Evolutionary conservation across 148 eudicot genomes (phyloP).

Genomic region (Fagopyrum homotropicum): DNA sequence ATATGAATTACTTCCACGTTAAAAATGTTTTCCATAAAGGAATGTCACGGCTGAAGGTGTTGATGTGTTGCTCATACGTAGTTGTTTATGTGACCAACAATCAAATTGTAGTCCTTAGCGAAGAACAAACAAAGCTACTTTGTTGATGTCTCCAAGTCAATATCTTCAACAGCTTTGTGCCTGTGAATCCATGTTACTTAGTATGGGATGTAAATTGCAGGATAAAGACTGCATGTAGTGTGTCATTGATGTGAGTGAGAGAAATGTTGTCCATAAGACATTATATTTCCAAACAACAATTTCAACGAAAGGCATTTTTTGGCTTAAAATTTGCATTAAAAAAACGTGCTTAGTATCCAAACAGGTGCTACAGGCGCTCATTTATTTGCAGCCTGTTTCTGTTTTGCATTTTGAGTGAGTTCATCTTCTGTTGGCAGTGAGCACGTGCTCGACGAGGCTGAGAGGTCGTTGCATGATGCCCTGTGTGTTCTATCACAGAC

Average conservation of each 20-base stretch:
- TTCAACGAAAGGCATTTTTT: no score
- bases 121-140: neutral
- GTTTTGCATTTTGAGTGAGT: neutral
- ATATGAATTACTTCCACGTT: neutral
- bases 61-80: no score
- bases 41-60: neutral
- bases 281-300: no score
- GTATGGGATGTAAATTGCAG: no score
- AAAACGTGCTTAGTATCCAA: no score
- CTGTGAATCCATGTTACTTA: neutral
- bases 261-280: no score
- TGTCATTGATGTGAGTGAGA: no score
- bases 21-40: neutral
- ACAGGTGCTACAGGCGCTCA: no score
- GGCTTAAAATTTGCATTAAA: no score
- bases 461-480: conserved; percentile 93
- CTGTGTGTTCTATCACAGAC: conserved; percentile 96
- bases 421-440: conserved; percentile 38
- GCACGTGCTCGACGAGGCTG: conserved; percentile 98
- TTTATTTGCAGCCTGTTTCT: neutral
- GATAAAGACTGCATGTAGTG: no score
- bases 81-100: no score
- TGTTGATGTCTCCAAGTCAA: neutral
- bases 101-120: neutral
- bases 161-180: neutral